Percentiles rank a stretch among this genome's conserved stretches.
Evolutionary conservation across 306 rosid species (phyloP).

Genomic region (Castanea sativa): DNA sequence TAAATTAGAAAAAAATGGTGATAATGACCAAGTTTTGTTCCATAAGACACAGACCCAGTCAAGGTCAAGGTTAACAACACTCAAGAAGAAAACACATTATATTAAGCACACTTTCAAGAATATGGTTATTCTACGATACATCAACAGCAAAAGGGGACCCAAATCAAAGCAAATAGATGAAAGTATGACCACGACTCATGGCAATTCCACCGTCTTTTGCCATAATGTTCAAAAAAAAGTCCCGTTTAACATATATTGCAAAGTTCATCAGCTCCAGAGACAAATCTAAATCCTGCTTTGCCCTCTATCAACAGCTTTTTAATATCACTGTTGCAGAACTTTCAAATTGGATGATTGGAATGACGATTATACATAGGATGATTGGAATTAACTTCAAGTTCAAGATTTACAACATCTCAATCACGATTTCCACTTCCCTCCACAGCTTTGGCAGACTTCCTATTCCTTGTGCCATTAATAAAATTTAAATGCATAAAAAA

Average conservation of each 20-base stretch:
- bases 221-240: not conserved
- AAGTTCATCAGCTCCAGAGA: not conserved
- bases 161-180: conserved; percentile 2
- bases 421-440: not conserved
- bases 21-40: not conserved
- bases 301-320: conserved; percentile 8
- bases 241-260: not conserved
- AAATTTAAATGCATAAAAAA: conserved; percentile 7
- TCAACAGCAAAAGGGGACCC: conserved; percentile 9
- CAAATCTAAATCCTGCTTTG: not conserved
- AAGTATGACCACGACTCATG: conserved; percentile 8
- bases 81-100: conserved; percentile 7
- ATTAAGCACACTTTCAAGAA: not conserved
- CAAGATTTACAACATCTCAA: not conserved
- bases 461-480: not conserved
- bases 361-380: not conserved
- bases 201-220: not conserved
- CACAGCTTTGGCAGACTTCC: not conserved
- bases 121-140: conserved; percentile 5
- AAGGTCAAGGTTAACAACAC: conserved; percentile 3
- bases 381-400: not conserved
- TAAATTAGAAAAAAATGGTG: not conserved
- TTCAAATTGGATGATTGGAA: not conserved
- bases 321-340: conserved; percentile 11
- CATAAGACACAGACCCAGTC: not conserved